Percentiles rank a stretch among this genome's conserved stretches.
Evolutionary conservation across 176 grass and related monocot species (phyloP).

Genomic region (Bolboschoenus planiculmis): DNA sequence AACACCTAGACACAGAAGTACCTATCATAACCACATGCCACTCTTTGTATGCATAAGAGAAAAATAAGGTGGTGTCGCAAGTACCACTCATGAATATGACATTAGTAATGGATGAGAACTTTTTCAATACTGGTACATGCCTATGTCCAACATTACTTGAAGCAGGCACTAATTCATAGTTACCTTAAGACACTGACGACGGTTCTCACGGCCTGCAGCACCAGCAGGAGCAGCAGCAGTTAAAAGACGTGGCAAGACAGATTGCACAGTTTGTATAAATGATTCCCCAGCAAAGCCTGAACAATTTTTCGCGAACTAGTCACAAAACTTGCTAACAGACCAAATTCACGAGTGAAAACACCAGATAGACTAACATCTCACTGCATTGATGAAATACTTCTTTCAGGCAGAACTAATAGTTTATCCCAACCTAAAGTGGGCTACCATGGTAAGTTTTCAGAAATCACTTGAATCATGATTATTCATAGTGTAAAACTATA

Average conservation of each 20-base stretch:
- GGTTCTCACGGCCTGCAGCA: conserved; percentile 82
- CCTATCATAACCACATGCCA: not conserved
- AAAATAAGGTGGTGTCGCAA: not conserved
- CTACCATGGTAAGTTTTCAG: not conserved
- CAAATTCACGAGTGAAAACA: conserved; percentile 24
- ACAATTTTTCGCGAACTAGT: conserved; percentile 34
- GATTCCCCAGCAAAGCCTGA: conserved; percentile 70
- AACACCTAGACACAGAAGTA: conserved; percentile 59
- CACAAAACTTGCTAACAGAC: conserved; percentile 26
- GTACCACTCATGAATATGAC: not conserved
- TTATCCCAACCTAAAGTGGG: conserved; percentile 17
- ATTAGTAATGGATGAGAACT: not conserved
- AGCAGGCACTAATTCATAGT: not conserved
- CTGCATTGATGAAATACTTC: conserved; percentile 27
- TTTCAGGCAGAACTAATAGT: conserved; percentile 21
- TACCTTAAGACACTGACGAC: conserved; percentile 96
- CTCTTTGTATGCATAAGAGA: not conserved
- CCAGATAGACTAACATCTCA: conserved; percentile 18
- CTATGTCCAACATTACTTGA: conserved; percentile 1
- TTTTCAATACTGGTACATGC: not conserved
- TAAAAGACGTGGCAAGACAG: conserved; percentile 74
- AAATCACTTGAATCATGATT: not conserved
- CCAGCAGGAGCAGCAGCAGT: conserved; percentile 80
- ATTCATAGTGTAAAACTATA: not conserved
- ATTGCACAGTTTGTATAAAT: conserved; percentile 76